Evolutionary conservation across 2,329 filamentous ascomycete genomes (phyloP), one percentile per base, ranked within the genome.

Genomic region (Polytolypa hystricis): DNA sequence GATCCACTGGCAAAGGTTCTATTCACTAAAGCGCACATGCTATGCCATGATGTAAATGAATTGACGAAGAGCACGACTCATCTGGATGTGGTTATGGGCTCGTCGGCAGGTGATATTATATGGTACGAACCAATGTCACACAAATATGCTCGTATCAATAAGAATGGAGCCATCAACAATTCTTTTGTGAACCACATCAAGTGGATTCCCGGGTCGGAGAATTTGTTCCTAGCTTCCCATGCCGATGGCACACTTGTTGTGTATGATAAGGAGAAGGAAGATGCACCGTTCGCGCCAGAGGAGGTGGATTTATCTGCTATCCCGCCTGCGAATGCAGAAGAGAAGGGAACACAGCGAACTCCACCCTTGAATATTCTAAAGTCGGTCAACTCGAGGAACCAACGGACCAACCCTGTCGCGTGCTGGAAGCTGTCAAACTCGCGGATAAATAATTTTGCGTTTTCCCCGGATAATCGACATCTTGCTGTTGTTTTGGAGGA

Each of bases 41-140:
- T 96, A 29, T 95, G 87, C 49, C 91, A 98, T 55, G 89, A 96
- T 58, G 77, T 94, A 28, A 96, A 98, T 54, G 65, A 74, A 29
- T 55, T 83, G 37, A 95, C 87, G 8, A 94, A 89, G 60, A 79
- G 76, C 34, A 56, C 73, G 3, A 77, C 72, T 4, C 89, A 96
- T 53, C 71, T 98, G 28, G 91, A 98, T 55, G 70, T 98, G 14
- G 78, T 94, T 39, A 83, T 98, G 77, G 91, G 91, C 1, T 96
- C 94, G 53, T 95, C 89, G 5, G 93, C 87, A 0, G 86, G 87
- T 26, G 91, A 98, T 58, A 86, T 98, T 32, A 89, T 98, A 43
- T 98, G 91, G 91, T 96, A 91, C 68, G 91, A 98, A 60, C 87
- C 91, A 8, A 84, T 95, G 52, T 89, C 86, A 26, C 89, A 96